A percentile compares a stretch with the other conserved stretches of the same genome.
These are phyloP conservation scores for Dictyostelium intermedium DNA, from an alignment of 78 protist genomes.

Conservation along the genomic window DNA sequence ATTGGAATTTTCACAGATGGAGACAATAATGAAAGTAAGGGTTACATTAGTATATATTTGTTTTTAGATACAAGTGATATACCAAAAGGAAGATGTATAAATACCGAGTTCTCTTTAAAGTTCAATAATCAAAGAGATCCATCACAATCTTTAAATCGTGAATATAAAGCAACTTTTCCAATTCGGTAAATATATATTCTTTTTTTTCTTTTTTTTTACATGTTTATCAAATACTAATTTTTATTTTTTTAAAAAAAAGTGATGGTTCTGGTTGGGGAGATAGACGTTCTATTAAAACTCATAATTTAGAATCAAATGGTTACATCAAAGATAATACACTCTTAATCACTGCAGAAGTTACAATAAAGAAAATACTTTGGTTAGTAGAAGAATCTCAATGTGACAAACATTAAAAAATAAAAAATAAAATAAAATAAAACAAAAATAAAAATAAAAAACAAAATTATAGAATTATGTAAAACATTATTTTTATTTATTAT, in stretches of 20 bases:
- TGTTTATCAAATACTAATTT: background rate
- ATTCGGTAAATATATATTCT: background rate
- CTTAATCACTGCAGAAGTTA: background rate
- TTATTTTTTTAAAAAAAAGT: background rate
- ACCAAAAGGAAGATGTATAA: slow-evolving; percentile 46
- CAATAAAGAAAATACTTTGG: slow-evolving; percentile 19
- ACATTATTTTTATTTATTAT: too few relatives aligned
- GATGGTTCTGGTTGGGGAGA: slow-evolving; percentile 70
- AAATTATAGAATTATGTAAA: too few relatives aligned
- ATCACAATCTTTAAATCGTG: slow-evolving; percentile 19
- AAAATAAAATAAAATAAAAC: too few relatives aligned
- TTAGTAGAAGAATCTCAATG: slow-evolving; percentile 38
- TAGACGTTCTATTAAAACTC: background rate
- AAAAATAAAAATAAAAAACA: too few relatives aligned
- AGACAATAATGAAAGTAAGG: slow-evolving; percentile 38
- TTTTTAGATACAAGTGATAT: slow-evolving; percentile 26
- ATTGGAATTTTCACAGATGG: slow-evolving; percentile 43
- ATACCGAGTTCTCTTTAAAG: slow-evolving; percentile 15
- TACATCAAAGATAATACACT: slow-evolving; percentile 68
- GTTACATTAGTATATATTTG: slow-evolving; percentile 49
- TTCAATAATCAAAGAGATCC: slow-evolving; percentile 44
- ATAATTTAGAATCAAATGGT: slow-evolving; percentile 25
- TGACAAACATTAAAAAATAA: background rate
- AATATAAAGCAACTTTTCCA: slow-evolving; percentile 31
- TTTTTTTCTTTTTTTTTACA: background rate